Percentiles rank a stretch among this genome's conserved stretches.
Evolutionary conservation across 2,329 filamentous ascomycete species (phyloP).

Genomic region (Fusarium buxicola): DNA sequence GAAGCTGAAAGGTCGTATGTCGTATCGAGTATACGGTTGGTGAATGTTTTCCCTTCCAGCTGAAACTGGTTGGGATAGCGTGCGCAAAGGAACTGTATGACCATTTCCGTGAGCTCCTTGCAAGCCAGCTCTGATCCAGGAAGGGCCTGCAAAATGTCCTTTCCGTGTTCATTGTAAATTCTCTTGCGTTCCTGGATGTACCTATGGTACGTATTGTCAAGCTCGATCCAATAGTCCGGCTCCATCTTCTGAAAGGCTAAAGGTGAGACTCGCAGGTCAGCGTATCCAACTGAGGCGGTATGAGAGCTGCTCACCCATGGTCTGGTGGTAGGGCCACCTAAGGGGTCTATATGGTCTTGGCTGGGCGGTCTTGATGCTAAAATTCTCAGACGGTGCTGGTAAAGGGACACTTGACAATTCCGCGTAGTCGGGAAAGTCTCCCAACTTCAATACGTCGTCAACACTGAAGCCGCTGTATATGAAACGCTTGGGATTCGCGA

Average conservation of each 20-base stretch:
- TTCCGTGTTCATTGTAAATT: constrained; percentile 72
- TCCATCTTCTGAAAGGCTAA: constrained; percentile 82
- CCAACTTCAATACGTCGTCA: background rate
- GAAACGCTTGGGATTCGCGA: background rate
- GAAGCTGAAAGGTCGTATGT: constrained; percentile 68
- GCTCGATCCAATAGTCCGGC: constrained; percentile 85
- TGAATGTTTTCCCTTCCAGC: constrained; percentile 67
- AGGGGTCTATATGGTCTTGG: constrained; percentile 84
- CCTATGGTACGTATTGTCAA: constrained; percentile 76
- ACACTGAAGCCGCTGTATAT: constrained; percentile 1
- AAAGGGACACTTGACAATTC: background rate
- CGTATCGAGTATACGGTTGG: constrained; percentile 75
- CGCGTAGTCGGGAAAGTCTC: background rate
- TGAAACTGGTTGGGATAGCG: constrained; percentile 82
- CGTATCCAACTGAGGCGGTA: rapidly evolving
- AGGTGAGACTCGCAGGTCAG: background rate
- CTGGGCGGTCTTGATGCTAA: constrained; percentile 74
- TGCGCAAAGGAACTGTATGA: constrained; percentile 78
- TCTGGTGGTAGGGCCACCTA: constrained; percentile 87
- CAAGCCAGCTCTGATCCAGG: constrained; percentile 82
- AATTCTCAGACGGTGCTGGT: constrained; percentile 48
- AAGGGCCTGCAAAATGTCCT: constrained; percentile 72
- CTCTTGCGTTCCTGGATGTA: constrained; percentile 75
- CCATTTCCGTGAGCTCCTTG: constrained; percentile 90
- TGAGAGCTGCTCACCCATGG: constrained; percentile 75